These are phyloP conservation scores for Arthrobotrys musiformis DNA, from an alignment of 2,329 filamentous ascomycete genomes.

Conservation along the genomic window DNA sequence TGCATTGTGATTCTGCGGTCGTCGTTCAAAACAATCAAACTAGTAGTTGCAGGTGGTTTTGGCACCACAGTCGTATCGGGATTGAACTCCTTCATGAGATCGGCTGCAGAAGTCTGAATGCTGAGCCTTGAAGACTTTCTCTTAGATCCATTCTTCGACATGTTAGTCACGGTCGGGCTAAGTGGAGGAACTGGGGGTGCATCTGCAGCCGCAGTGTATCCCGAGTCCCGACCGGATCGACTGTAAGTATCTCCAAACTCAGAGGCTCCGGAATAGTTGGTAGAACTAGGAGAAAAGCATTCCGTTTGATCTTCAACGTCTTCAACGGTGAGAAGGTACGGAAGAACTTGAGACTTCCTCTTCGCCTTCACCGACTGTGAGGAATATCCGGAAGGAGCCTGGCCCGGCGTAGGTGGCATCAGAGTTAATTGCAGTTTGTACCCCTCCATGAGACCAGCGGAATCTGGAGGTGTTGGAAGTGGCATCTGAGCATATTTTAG, in stretches of 20 bases:
- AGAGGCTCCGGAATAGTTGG: constrained; percentile 53
- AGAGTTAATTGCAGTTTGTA: constrained; percentile 51
- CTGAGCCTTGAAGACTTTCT: constrained; percentile 47
- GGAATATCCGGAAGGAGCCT: constrained; percentile 34
- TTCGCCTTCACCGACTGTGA: constrained; percentile 12
- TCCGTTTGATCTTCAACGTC: constrained; percentile 50
- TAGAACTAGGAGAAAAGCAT: constrained; percentile 53
- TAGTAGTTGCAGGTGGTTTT: constrained; percentile 31
- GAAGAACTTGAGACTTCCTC: constrained; percentile 42
- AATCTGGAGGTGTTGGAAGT: constrained; percentile 53
- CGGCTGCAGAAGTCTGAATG: constrained; percentile 51
- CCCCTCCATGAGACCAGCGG: constrained; percentile 48
- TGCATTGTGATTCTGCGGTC: constrained; percentile 33
- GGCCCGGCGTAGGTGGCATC: constrained; percentile 53
- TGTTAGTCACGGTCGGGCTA: constrained; percentile 34
- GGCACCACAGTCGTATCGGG: constrained; percentile 36
- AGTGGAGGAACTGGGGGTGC: constrained; percentile 42
- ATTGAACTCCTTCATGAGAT: constrained; percentile 39
- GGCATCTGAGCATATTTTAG: constrained; percentile 55
- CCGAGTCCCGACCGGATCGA: constrained; percentile 27
- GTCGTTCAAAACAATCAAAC: constrained; percentile 45
- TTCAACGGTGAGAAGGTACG: constrained; percentile 53
- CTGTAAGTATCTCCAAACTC: constrained; percentile 48
- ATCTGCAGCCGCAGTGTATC: constrained; percentile 32
- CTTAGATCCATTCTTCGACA: constrained; percentile 41